These are phyloP conservation scores for Streptanthus diversifolius DNA, from an alignment of 345 rosid species.

Conservation along the genomic window DNA sequence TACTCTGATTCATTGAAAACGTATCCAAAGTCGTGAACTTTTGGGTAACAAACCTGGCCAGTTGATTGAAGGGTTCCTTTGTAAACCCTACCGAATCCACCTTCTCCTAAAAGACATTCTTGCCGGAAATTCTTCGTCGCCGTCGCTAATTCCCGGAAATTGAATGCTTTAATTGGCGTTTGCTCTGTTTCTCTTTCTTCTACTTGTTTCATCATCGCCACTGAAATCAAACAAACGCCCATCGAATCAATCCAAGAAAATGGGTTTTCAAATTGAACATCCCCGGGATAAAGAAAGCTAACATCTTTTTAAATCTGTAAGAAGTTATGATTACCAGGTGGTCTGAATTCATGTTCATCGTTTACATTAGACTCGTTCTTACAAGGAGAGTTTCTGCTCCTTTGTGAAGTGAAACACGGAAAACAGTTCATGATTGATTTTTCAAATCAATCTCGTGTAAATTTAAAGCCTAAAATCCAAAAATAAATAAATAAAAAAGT, in stretches of 20 bases:
- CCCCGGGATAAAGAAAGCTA: background rate
- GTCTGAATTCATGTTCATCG: slow-evolving; percentile 11
- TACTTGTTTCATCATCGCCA: slow-evolving; percentile 32
- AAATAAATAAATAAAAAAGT: background rate
- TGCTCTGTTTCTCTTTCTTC: slow-evolving; percentile 11
- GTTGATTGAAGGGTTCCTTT: slow-evolving; percentile 60
- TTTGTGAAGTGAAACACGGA: slow-evolving; percentile 60
- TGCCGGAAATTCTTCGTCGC: slow-evolving; percentile 77
- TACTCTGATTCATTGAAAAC: background rate
- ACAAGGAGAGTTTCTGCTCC: slow-evolving; percentile 30
- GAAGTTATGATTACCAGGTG: slow-evolving; percentile 22
- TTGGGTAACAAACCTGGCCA: slow-evolving; percentile 47
- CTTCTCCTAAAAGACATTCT: slow-evolving; percentile 73
- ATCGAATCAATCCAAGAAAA: background rate
- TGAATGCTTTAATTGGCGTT: slow-evolving; percentile 28
- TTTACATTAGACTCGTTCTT: slow-evolving; percentile 10
- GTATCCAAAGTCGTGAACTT: background rate
- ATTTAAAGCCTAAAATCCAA: background rate
- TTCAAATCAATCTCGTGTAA: background rate
- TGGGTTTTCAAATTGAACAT: background rate
- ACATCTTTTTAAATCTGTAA: background rate
- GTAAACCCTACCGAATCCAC: slow-evolving; percentile 72
- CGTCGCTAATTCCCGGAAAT: slow-evolving; percentile 65
- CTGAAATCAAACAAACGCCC: background rate
- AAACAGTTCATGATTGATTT: slow-evolving; percentile 66